Percentiles rank a stretch among this genome's conserved stretches.
Evolutionary conservation across 1,139 yeast genomes (phyloP).

Genomic region (Taphrina populina): DNA sequence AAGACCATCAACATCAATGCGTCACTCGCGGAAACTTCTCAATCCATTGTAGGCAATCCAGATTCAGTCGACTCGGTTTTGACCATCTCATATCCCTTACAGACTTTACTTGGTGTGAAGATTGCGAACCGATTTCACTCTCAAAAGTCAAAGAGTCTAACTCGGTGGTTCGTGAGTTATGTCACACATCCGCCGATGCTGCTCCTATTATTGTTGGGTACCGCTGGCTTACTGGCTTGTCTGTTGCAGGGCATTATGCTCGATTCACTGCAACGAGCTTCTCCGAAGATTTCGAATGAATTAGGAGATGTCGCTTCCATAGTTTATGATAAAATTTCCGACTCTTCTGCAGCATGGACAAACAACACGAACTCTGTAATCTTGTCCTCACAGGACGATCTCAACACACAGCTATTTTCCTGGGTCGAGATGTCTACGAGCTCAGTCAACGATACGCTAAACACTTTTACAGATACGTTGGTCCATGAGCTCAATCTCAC

Average conservation of each 20-base stretch:
- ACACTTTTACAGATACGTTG: slow-evolving; percentile 53
- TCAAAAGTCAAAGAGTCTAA: slow-evolving; percentile 30
- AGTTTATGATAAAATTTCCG: slow-evolving; percentile 37
- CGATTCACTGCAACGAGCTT: slow-evolving; percentile 40
- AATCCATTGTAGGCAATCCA: slow-evolving; percentile 36
- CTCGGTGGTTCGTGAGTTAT: slow-evolving; percentile 46
- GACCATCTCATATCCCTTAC: slow-evolving; percentile 36
- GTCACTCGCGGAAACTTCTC: slow-evolving; percentile 32
- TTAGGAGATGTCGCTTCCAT: slow-evolving; percentile 33
- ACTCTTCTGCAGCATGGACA: slow-evolving; percentile 51
- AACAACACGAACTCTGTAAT: slow-evolving; percentile 54
- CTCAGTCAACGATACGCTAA: slow-evolving; percentile 57
- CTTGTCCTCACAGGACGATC: slow-evolving; percentile 48
- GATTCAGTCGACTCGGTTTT: slow-evolving; percentile 40
- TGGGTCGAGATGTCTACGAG: slow-evolving; percentile 60
- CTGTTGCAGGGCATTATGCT: slow-evolving; percentile 50
- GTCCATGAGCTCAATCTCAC: slow-evolving; percentile 57
- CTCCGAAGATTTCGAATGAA: slow-evolving; percentile 37
- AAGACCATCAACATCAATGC: slow-evolving; percentile 44
- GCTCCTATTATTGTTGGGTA: slow-evolving; percentile 47
- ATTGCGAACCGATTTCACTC: slow-evolving; percentile 24
- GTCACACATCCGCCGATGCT: slow-evolving; percentile 43
- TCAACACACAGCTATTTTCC: slow-evolving; percentile 68
- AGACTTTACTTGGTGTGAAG: slow-evolving; percentile 34
- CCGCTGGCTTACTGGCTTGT: slow-evolving; percentile 50